Base-by-base conservation (phyloP, 2,329 filamentous ascomycete genomes). In the Neonectria faginata region DNA sequence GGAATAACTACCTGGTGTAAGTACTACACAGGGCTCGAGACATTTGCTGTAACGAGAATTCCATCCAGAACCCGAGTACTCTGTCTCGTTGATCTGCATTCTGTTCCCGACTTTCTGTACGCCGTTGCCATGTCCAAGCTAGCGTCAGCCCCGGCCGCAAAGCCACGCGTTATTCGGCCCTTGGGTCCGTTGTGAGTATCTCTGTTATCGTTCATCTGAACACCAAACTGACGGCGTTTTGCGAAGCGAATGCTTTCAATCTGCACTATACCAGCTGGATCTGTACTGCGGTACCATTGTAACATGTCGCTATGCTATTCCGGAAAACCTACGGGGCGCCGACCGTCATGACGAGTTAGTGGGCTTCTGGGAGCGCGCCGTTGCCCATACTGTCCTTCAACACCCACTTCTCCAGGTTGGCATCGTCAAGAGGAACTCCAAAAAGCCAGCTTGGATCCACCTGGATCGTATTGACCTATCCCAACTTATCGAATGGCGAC, bases 391-490 rank as follows among this genome's bases (percentile, higher is more conserved):
- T 5, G 41, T 60, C 27, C 41, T 50, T 36, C 61, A 64, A 20
- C 61, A 64, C 20, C 61, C 61, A 7, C 61, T 64, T 51, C 61
- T 64, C 12, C 61, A 64, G 25, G 61, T 64, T 25, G 61, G 61
- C 2, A 45, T 64, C 27, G 16, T 56, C 16, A 50, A 52, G 1
- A 51, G 58, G 33, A 25, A 55, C 14, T 25, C 50, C 1, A 64
- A 54, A 5, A 47, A 42, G 1, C 61, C 61, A 2, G 39, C 29
- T 3, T 64, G 52, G 52, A 36, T 59, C 3, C 52, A 59, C 5
- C 27, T 64, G 2, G 61, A 56, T 31, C n/a, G 29, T 20, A 29
- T 64, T 5, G 22, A 60, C 14, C 27, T 64, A 12, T 16, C 44
- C 6, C 25, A 64, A 5, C 51, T 55, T 18, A 56, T 64, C 9